phyloP scores from a whole-genome alignment of 2,329 filamentous ascomycete species.

The Aspergillus latus region DNA sequence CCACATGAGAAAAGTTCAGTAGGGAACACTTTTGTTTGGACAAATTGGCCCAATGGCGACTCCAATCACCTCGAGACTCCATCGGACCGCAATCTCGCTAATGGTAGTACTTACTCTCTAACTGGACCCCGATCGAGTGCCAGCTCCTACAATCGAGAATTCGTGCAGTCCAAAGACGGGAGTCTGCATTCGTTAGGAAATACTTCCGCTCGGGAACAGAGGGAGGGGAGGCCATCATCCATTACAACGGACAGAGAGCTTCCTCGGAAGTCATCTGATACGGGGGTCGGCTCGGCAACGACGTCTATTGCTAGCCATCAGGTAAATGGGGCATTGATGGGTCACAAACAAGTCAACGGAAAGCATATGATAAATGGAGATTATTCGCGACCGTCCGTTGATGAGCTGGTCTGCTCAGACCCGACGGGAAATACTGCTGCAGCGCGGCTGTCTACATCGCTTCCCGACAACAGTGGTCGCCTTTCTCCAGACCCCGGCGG shows the following conservation, averaged over 20 bases:
- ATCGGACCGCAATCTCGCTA: constrained; percentile 41
- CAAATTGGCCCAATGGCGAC: constrained; percentile 47
- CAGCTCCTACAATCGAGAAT: constrained; percentile 45
- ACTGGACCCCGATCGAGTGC: constrained; percentile 56
- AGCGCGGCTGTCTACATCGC: constrained; percentile 36
- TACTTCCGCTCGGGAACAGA: constrained; percentile 34
- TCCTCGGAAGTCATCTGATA: constrained; percentile 30
- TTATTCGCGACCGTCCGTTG: constrained; percentile 29
- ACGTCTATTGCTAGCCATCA: constrained; percentile 27
- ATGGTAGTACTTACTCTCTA: constrained; percentile 61
- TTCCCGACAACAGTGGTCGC: constrained; percentile 33
- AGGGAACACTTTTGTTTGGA: constrained; percentile 49
- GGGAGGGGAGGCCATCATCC: constrained; percentile 31
- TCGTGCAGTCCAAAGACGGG: constrained; percentile 41
- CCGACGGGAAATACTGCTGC: constrained; percentile 29
- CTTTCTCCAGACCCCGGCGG: constrained; percentile 33
- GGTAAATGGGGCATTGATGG: constrained; percentile 28
- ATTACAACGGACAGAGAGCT: constrained; percentile 28
- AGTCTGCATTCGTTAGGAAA: constrained; percentile 52
- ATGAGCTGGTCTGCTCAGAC: constrained; percentile 32
- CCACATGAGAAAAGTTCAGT: constrained; percentile 46
- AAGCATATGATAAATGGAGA: constrained; percentile 37
- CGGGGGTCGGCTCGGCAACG: constrained; percentile 28
- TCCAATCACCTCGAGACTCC: constrained; percentile 39
- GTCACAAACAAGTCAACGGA: constrained; percentile 27